Evolutionary conservation across 192 early-diverging fungal genomes (phyloP), one percentile per base, ranked within the genome.

Genomic region (Backusella tuberculispora): DNA sequence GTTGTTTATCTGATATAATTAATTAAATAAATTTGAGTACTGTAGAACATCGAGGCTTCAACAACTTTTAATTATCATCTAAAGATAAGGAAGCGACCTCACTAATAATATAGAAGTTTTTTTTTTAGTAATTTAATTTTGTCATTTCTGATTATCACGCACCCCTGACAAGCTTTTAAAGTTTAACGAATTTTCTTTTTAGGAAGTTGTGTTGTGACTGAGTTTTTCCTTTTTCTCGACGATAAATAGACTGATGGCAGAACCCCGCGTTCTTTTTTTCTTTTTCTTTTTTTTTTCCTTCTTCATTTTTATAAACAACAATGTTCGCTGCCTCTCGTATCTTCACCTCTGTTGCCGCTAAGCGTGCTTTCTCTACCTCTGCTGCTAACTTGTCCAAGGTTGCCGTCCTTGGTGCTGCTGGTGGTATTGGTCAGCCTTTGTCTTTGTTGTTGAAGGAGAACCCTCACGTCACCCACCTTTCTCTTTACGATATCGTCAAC

Each of bases 351-450:
- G 14, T 80, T 53, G 77, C 76, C 47, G 79, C 71, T 26, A 76
- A 66, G 77, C 66, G 71, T 21, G 12, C 78, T 37, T 69, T 72
- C 66, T 56, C 74, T 43, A 80, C 71, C 66, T 80, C 74, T 40
- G 71, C 71, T 70, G 65, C 65, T 45, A 68, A 26, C 40, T 12
- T 68, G n/a, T 40, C 66, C 42, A 86, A 86, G 66, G 87, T 87
- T 50, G 80, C 87, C 63, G 80, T 86, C 65, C 81, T 84, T 63
- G 90, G 95, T 76, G 95, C 95, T 10, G 92, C 93, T 80, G 95
- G 95, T 77, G 97, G 97, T 85, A 98, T 98, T 81, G 97, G 97
- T 71, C 97, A 98, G 85, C 97, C 97, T 66, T 90, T 98, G 74
- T 96, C 95, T 74, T 92, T 98, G 42, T 89, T 97, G 68, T 85